Evolutionary conservation across 768 basidiomycete species (phyloP), one percentile per base, ranked within the genome.

Genomic region (Mrakia hoshinonis): DNA sequence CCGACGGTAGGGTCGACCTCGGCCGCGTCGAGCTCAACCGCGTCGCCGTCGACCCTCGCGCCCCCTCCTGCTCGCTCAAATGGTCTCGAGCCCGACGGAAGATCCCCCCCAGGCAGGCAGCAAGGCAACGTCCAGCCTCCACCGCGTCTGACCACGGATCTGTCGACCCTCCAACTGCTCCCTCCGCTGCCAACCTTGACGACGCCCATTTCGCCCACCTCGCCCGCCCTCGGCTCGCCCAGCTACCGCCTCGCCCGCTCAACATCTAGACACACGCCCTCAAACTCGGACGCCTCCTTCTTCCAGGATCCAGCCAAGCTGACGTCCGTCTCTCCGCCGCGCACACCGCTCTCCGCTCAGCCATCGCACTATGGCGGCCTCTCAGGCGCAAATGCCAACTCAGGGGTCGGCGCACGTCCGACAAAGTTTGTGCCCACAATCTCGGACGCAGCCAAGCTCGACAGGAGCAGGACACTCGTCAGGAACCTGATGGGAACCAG

Each of bases 281-380:
- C 62, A 43, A 64, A 48, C 62, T 48, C 62, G 38, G 38, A 64
- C 62, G 38, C 62, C 12, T 66, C 48, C 48, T 66, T 66, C 64
- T 66, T 51, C 4, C 46, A 24, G 1, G 43, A 66, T 12, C n/a
- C 62, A 10, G 22, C 38, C 26, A 18, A 22, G 22, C 34, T 61
- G 20, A n/a, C 60, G 11, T 36, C 24, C 38, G 39, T 65, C 63
- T 22, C 46, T 51, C 64, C 43, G 7, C 47, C 64, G n/a, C 48
- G n/a, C 5, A 29, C 46, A 4, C 13, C 38, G 10, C 63, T 48
- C 13, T 26, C 47, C 13, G 26, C 11, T 60, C 31, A 26, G 51
- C 22, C 24, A 3, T n/a, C 12, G 6, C 34, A 46, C 24, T 43
- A 34, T 31, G 26, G n/a, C 29, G 6, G 11, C 13, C 58, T 22